Percentiles rank a stretch among this genome's conserved stretches.
These are phyloP conservation scores for Eucommia ulmoides DNA, from an alignment of 257 asterid species.

Conservation along the genomic window DNA sequence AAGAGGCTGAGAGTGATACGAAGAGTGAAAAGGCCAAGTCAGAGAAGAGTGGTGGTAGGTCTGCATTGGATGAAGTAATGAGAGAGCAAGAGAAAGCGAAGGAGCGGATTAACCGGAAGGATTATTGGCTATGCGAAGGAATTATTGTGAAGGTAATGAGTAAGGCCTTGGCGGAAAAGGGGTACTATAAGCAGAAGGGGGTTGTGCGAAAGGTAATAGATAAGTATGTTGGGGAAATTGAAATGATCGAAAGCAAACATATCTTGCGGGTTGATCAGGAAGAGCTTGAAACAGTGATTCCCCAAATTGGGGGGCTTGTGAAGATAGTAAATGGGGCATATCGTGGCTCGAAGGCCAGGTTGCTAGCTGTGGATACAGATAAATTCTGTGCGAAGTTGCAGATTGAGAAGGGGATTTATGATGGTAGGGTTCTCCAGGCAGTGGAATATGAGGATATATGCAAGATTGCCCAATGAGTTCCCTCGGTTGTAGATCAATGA, in stretches of 20 bases:
- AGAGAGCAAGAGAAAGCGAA: slow-evolving; percentile 74
- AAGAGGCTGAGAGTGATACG: slow-evolving; percentile 36
- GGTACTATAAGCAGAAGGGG: slow-evolving; percentile 89
- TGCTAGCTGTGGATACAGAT: slow-evolving; percentile 48
- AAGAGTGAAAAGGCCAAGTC: slow-evolving; percentile 23
- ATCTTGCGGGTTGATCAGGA: slow-evolving; percentile 80
- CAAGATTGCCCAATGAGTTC: slow-evolving; percentile 38
- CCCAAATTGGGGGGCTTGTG: slow-evolving; percentile 29
- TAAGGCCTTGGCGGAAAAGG: slow-evolving; percentile 64
- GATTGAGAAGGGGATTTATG: slow-evolving; percentile 86
- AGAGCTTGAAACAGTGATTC: slow-evolving; percentile 92
- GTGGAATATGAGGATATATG: slow-evolving; percentile 86
- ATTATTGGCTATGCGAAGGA: slow-evolving; percentile 86
- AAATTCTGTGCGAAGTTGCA: slow-evolving; percentile 69
- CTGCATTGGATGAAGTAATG: slow-evolving; percentile 73
- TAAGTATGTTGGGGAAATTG: slow-evolving; percentile 79
- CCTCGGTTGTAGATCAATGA: not conserved
- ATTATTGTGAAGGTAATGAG: slow-evolving; percentile 86
- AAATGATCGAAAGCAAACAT: slow-evolving; percentile 87
- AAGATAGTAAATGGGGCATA: not conserved
- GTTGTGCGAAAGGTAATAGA: slow-evolving; percentile 64
- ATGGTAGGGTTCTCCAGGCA: slow-evolving; percentile 71
- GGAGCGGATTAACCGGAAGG: slow-evolving; percentile 78
- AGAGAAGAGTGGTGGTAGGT: slow-evolving; percentile 20
- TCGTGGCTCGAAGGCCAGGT: slow-evolving; percentile 23